Evolutionary conservation across 73 alveolate genomes (phyloP), one percentile per base, ranked within the genome.

Genomic region (Tetrahymena malaccensis): DNA sequence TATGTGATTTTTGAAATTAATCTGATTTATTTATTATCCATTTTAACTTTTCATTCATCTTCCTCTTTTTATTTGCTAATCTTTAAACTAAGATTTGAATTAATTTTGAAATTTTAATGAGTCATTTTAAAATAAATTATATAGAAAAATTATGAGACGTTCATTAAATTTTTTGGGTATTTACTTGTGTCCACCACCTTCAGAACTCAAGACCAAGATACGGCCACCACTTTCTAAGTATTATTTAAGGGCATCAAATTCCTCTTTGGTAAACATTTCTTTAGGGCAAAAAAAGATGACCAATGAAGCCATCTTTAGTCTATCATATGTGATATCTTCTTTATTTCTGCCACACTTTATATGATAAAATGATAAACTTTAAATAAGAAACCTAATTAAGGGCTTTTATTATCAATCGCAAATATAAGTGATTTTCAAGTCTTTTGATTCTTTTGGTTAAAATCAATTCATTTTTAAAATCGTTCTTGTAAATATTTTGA

Each of bases 171-270:
- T 10, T 44, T 44, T 44, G 4, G 44, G 1, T 50, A 50, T 96
- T 83, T 94, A 93, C 95, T 98, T 98, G 85, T 97, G 94, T 94
- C 98, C 99, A 33, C 99, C 99, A 37, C 99, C 99, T 94, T 99
- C 99, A 10, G 98, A 98, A 93, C 96, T 94, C 44, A 98, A 94
- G 70, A 99, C 94, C 94, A 99, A 93, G 25, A 98, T 96, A 96
- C 98, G 98, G 55, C 99, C 99, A 34, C 99, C 99, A 43, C 97
- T 98, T 43, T 95, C 98, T 55, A 99, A 93, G 97, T 98, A 99
- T 93, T 95, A 96, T 97, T 98, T 97, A 35, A 99, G 95, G 58
- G 98, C 99, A 15, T 98, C 97, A 93, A 99, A 95, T 97, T 99
- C 99, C 94, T 96, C 96, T 57, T 96, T 94, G 70, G 96, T 85